phyloP scores from a whole-genome alignment of 495 filamentous ascomycete genomes.

The Barbatosphaeria neglecta region DNA sequence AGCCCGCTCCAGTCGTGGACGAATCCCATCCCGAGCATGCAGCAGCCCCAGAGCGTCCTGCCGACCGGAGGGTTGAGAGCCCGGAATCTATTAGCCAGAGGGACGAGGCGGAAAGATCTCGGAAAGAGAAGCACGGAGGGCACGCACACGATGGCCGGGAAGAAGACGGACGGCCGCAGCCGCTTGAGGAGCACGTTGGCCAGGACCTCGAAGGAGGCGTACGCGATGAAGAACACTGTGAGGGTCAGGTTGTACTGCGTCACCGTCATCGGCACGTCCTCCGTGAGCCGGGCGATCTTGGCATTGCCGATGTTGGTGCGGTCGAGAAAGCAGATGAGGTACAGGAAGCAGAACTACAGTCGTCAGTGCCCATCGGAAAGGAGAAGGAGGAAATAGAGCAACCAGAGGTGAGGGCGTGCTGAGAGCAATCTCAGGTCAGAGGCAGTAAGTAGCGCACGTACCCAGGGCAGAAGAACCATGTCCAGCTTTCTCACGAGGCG shows the following conservation, averaged over 20 bases:
- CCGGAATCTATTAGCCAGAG: neutral
- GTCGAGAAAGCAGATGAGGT: conserved; percentile 67
- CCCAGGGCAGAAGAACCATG: conserved; percentile 54
- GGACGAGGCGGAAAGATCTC: neutral
- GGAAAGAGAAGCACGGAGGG: conserved; percentile 23
- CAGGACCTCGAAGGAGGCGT: conserved; percentile 65
- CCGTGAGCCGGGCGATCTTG: conserved; percentile 55
- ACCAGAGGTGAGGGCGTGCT: neutral
- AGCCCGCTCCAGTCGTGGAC: conserved; percentile 61
- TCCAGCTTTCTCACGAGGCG: conserved; percentile 56
- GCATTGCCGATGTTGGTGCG: conserved; percentile 73
- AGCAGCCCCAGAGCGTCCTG: conserved; percentile 50
- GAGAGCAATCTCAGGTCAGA: neutral
- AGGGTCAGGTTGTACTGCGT: conserved; percentile 56
- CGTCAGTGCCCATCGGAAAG: neutral
- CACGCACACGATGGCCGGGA: conserved; percentile 52
- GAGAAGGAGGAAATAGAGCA: no score
- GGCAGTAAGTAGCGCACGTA: conserved; percentile 9
- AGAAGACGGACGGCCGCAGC: conserved; percentile 33
- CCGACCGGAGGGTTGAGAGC: neutral
- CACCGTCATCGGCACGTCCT: conserved; percentile 45
- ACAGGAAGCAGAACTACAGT: conserved; percentile 53
- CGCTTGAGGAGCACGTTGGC: conserved; percentile 75
- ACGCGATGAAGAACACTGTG: conserved; percentile 82
- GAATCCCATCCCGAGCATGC: conserved; percentile 70